Evolutionary conservation across 768 basidiomycete genomes (phyloP), one percentile per base, ranked within the genome.

Genomic region (Leccinellum rugosiceps): DNA sequence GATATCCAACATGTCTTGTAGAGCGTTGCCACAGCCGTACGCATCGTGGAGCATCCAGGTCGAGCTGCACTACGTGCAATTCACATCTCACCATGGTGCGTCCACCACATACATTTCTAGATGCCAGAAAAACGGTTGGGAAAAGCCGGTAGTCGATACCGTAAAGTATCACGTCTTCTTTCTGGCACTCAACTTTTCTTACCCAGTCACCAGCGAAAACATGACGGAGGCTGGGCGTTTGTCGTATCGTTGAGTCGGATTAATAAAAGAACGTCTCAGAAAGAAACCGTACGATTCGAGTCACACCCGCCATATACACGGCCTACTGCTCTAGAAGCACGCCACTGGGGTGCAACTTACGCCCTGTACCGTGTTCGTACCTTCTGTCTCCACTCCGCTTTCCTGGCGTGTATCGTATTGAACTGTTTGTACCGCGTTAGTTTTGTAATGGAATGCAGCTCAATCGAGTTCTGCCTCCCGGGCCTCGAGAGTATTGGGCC

Each of bases 71-170:
- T 19, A 10, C 0, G n/a, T 19, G 21, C 19, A 31, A 30, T 17
- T 43, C 44, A 21, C 10, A 43, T 35, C 62, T 57, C 46, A 62
- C 9, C 21, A 44, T 32, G 7, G 13, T 26, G n/a, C 11, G 45
- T 47, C 7, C 32, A 17, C 50, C 47, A 35, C 3, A 43, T 19
- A n/a, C n/a, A n/a, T 25, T 25, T 55, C 15, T 53, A 91, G 89
- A 72, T 95, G 92, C 67, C 91, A 93, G 68, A 94, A 95, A 72
- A 79, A 82, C 51, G 92, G 89, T 3, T 96, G 92, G 92, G 91
- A 94, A 57, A 87, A 87, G 59, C 88, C 94, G 1, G 64, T 73
- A 8, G 81, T 96, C n/a, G 86, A 93, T 53, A 83, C 89, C 26
- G 91, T 92, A 68, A 72, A 71, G 50, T 28, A 10, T 35, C 25